A percentile compares a stretch with the other conserved stretches of the same genome.
Conservation (phyloP, 2,329 filamentous ascomycete species). For the Aspergillus quadrilineatus region DNA sequence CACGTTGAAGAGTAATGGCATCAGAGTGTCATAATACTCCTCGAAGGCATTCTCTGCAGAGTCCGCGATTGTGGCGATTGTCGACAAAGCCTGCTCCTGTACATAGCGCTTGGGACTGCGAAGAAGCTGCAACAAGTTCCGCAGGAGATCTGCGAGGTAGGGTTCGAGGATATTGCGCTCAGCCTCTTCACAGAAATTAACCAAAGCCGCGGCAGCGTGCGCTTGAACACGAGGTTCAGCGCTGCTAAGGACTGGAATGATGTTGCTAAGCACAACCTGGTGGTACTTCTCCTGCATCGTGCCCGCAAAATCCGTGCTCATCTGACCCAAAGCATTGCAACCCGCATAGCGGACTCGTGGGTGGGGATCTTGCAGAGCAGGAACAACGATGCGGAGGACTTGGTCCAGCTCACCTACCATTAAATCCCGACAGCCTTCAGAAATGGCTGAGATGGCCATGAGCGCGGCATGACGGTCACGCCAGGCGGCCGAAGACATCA, state of each 20-base stretch:
- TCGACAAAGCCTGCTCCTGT: conserved; percentile 95
- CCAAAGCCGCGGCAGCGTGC: conserved; percentile 92
- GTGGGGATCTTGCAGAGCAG: conserved; percentile 83
- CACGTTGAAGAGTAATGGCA: conserved; percentile 91
- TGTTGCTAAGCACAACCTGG: conserved; percentile 78
- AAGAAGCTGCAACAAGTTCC: conserved; percentile 80
- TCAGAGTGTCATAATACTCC: conserved; percentile 92
- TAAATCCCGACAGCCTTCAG: conserved; percentile 90
- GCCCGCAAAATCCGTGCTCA: conserved; percentile 98
- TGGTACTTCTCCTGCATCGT: conserved; percentile 98
- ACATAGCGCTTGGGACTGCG: conserved; percentile 94
- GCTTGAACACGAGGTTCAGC: conserved; percentile 92
- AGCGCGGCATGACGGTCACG: conserved; percentile 92
- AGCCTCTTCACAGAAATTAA: conserved; percentile 98
- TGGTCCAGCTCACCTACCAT: conserved; percentile 95
- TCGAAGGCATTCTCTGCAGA: conserved; percentile 92
- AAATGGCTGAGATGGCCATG: conserved; percentile 98
- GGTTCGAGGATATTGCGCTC: conserved; percentile 89
- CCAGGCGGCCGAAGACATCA: conserved; percentile 96
- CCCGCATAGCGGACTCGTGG: conserved; percentile 95
- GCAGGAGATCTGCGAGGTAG: conserved; percentile 84
- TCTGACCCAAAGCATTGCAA: conserved; percentile 97
- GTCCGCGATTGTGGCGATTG: conserved; percentile 98
- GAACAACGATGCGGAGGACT: conserved; percentile 91
- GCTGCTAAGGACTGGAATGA: conserved; percentile 88